Evolutionary conservation across 1,139 yeast species (phyloP).

Genomic region (Saccharomyces pastorianus): DNA sequence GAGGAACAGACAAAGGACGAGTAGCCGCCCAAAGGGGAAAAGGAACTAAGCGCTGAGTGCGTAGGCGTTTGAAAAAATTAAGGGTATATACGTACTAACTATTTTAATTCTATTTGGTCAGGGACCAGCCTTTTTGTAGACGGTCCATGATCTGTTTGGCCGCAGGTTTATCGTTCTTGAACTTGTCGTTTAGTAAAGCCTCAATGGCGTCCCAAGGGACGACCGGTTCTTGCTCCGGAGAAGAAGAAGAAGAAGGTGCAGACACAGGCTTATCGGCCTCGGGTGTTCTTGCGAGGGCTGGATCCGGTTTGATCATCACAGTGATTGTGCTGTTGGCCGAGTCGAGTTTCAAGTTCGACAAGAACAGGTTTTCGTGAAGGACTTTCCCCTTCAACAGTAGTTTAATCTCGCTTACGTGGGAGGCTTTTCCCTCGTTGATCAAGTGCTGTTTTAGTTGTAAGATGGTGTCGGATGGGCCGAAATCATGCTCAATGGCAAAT

Average conservation of each 20-base stretch:
- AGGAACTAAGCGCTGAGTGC: conserved; percentile 4
- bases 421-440: conserved; percentile 23
- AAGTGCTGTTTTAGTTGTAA: conserved; percentile 36
- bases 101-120: conserved; percentile 19
- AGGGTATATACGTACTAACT: conserved; percentile 2
- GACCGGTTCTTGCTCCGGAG: neutral
- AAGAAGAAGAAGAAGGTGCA: neutral
- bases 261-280: conserved; percentile 2
- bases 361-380: conserved; percentile 35
- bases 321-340: conserved; percentile 32
- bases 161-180: conserved; percentile 19
- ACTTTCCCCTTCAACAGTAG: conserved; percentile 43
- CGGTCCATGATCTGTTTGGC: conserved; percentile 27
- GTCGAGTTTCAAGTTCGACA: conserved; percentile 22
- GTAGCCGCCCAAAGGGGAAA: conserved; percentile 10
- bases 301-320: conserved; percentile 28
- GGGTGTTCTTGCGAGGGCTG: conserved; percentile 6
- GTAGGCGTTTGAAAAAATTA: neutral
- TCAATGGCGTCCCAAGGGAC: conserved; percentile 35
- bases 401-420: conserved; percentile 32
- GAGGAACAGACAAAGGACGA: conserved; percentile 37
- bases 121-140: conserved; percentile 38
- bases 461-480: conserved; percentile 31
- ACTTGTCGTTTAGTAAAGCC: conserved; percentile 18
- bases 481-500: conserved; percentile 29